Conservation (phyloP, 2,329 filamentous ascomycete genomes). For the Calonectria pteridis region DNA sequence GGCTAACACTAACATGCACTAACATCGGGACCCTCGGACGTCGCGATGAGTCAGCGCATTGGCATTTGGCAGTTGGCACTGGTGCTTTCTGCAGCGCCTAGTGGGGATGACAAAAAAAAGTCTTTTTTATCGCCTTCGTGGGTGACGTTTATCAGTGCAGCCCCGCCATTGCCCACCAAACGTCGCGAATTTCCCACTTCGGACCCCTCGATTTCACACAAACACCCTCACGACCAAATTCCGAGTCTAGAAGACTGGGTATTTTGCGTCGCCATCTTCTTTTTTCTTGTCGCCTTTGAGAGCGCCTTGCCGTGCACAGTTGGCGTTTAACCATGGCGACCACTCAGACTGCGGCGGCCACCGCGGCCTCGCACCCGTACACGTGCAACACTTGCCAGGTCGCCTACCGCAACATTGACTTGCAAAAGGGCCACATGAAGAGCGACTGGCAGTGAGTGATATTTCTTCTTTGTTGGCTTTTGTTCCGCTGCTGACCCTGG, state of each 20-base stretch:
- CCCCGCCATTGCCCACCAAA: conserved; percentile 46
- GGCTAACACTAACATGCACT: conserved; percentile 2
- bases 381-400: conserved; percentile 99
- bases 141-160: conserved; percentile 45
- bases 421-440: conserved; percentile 96
- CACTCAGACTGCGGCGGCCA: conserved; percentile 49
- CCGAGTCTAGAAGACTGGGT: neutral
- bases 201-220: conserved; percentile 19
- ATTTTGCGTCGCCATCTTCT: neutral
- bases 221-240: conserved; percentile 10
- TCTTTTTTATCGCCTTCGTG: conserved; percentile 40
- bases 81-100: neutral
- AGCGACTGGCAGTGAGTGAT: conserved; percentile 94
- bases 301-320: neutral
- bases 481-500: conserved; percentile 12
- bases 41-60: conserved; percentile 1
- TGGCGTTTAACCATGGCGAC: conserved; percentile 58
- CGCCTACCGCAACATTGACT: conserved; percentile 92
- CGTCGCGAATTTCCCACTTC: conserved; percentile 36
- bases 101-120: conserved; percentile 34
- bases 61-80: conserved; percentile 6
- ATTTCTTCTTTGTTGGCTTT: too few relatives aligned
- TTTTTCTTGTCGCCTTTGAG: neutral
- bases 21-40: conserved; percentile 1
- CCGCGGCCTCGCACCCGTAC: conserved; percentile 80